A percentile compares a stretch with the other conserved stretches of the same genome.
These are phyloP conservation scores for Tilletia indica DNA, from an alignment of 1,284 basidiomycete genomes.

Conservation along the genomic window DNA sequence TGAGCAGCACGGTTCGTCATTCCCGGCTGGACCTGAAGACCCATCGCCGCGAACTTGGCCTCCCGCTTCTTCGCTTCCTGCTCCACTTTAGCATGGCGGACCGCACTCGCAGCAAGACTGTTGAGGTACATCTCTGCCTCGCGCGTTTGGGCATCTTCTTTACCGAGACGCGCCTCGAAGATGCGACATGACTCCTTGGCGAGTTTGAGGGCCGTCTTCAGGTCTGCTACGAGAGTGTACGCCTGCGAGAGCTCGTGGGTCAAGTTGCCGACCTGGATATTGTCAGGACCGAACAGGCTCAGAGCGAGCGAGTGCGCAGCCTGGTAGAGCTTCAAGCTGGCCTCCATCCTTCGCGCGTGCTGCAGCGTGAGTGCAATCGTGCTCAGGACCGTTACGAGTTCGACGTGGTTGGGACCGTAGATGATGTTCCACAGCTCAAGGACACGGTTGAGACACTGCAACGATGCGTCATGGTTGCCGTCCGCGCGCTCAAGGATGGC, in stretches of 20 bases:
- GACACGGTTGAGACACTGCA: slow-evolving; percentile 61
- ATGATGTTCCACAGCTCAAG: slow-evolving; percentile 61
- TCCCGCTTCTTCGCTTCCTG: slow-evolving; percentile 35
- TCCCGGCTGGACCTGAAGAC: background rate
- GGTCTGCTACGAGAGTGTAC: slow-evolving; percentile 46
- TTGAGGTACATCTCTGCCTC: slow-evolving; percentile 50
- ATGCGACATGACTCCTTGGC: slow-evolving; percentile 52
- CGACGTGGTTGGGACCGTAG: slow-evolving; percentile 62
- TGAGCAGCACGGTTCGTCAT: slow-evolving; percentile 13
- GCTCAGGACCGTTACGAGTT: slow-evolving; percentile 60
- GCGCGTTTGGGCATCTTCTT: slow-evolving; percentile 52
- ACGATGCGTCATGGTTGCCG: slow-evolving; percentile 56
- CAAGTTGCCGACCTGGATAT: slow-evolving; percentile 52
- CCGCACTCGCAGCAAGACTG: slow-evolving; percentile 48
- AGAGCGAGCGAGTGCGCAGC: slow-evolving; percentile 44
- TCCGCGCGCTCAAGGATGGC: slow-evolving; percentile 61
- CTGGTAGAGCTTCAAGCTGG: slow-evolving; percentile 42
- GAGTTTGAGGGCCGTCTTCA: slow-evolving; percentile 47
- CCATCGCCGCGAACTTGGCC: slow-evolving; percentile 4
- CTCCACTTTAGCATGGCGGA: slow-evolving; percentile 49
- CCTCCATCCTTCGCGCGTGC: slow-evolving; percentile 39
- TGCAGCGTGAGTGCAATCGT: slow-evolving; percentile 51
- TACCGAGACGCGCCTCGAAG: slow-evolving; percentile 49
- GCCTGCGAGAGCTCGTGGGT: slow-evolving; percentile 54
- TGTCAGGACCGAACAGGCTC: slow-evolving; percentile 45